Base-by-base conservation (phyloP, 129 eudicot species). In the Ambrosia trifida region DNA sequence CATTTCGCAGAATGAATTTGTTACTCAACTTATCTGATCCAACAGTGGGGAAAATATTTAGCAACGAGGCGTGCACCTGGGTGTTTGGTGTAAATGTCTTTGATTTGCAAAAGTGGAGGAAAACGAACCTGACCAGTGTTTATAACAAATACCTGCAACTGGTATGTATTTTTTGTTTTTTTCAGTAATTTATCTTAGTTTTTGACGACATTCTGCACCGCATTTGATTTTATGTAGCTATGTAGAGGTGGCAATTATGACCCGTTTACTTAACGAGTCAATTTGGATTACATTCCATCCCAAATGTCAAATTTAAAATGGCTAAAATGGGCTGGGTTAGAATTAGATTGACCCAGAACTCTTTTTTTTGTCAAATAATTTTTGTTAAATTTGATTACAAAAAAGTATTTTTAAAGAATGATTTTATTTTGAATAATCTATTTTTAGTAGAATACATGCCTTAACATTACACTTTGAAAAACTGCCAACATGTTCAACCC, bases 21-120 rank as follows among this genome's bases (percentile, higher is more conserved):
- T 70, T 82, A 40, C 63, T 95, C 45, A 83, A 95, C 75, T 90
- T 95, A 66, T 86, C 94, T 16, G 94, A 95, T 64, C 97, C 96
- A 11, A 11, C 59, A 18, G 72, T 95, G 30, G 88, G 82, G 2
- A 65, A 59, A 20, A 79, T 73, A 56, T 88, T 87, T 64, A 73
- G 84, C 70, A 68, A 82, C 9, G 69, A 83, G 53, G 53, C 88
- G 12, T 95, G 99, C 82, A 88, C 88, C 0, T 95, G 99, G 99
- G 95, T 88, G 0, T 95, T 90, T 76, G 99, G 99, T 70, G 82
- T 95, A 84, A 95, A 95, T 78, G 35, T 95, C 63, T 95, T 95
- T 78, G 96, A 95, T 85, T 70, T 95, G 75, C 76, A 54, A 54
- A 82, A 82, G 58, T 95, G 99, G 99, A 86, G 96, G 74, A 76